Percentiles rank a stretch among this genome's conserved stretches.
Evolutionary conservation across 257 asterid genomes (phyloP).

Genomic region (Nyctanthes arbortristis): DNA sequence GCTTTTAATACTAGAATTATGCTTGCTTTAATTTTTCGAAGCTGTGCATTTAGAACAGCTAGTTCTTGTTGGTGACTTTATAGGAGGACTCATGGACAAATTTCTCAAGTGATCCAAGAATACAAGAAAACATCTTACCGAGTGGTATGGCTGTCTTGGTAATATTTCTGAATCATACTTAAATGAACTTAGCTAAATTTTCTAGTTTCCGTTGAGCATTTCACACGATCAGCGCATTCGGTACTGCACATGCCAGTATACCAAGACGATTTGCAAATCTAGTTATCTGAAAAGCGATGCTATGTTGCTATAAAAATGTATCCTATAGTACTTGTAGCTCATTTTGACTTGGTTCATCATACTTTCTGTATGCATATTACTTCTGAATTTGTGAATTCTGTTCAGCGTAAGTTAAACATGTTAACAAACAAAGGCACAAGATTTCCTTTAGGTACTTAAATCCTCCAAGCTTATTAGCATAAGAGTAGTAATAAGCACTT

Average conservation of each 20-base stretch:
- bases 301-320: not conserved
- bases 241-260: too few species aligned
- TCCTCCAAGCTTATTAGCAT: too few species aligned
- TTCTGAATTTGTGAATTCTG: too few species aligned
- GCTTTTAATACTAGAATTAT: not conserved
- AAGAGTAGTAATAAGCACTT: too few species aligned
- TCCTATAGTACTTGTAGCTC: not conserved
- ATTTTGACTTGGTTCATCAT: not conserved
- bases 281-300: too few species aligned
- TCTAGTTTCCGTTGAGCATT: constrained; percentile 1
- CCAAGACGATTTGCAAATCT: not conserved
- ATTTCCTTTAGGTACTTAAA: not conserved
- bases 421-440: not conserved
- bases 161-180: constrained; percentile 27
- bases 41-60: constrained; percentile 1
- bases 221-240: not conserved
- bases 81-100: constrained; percentile 95
- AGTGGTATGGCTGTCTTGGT: constrained; percentile 90
- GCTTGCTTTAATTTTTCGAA: not conserved
- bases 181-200: constrained; percentile 5
- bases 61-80: constrained; percentile 15
- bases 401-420: not conserved
- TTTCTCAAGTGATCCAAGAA: constrained; percentile 85
- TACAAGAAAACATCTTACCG: constrained; percentile 83
- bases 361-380: too few species aligned